A percentile compares a stretch with the other conserved stretches of the same genome.
These are phyloP conservation scores for Narthecium ossifragum DNA, from an alignment of 106 monocot genomes.

Conservation along the genomic window DNA sequence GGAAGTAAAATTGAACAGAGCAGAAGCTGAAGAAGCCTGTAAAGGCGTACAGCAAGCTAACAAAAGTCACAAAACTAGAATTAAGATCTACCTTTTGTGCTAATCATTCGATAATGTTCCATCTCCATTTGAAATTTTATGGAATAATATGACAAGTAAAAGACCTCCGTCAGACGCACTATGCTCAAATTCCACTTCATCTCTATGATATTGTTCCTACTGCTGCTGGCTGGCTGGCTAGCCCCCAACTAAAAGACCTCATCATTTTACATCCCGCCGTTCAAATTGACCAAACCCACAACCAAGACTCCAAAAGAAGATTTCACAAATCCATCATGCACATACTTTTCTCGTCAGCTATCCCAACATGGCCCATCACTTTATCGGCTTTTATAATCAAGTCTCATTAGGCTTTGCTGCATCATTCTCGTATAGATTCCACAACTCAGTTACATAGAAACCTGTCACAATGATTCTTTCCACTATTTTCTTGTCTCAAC, in stretches of 20 bases:
- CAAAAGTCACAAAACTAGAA: no score
- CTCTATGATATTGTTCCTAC: not conserved
- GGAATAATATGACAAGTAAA: not conserved
- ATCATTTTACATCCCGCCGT: not conserved
- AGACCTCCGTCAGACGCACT: not conserved
- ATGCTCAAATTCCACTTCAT: not conserved
- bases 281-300: not conserved
- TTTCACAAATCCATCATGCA: not conserved
- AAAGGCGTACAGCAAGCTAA: no score
- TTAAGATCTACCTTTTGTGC: no score
- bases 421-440: slow-evolving; percentile 9
- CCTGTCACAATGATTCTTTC: slow-evolving; percentile 11
- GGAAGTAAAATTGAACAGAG: no score
- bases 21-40: no score
- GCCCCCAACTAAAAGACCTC: not conserved
- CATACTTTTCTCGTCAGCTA: not conserved
- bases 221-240: not conserved
- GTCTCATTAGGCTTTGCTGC: slow-evolving; percentile 6
- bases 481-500: not conserved
- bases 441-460: slow-evolving; percentile 5
- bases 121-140: not conserved
- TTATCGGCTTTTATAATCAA: not conserved
- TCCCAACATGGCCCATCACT: not conserved
- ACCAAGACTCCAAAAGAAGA: not conserved
- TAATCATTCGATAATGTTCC: not conserved